Base-by-base conservation (phyloP, 169 alveolate genomes). In the Babesia bigemina region DNA sequence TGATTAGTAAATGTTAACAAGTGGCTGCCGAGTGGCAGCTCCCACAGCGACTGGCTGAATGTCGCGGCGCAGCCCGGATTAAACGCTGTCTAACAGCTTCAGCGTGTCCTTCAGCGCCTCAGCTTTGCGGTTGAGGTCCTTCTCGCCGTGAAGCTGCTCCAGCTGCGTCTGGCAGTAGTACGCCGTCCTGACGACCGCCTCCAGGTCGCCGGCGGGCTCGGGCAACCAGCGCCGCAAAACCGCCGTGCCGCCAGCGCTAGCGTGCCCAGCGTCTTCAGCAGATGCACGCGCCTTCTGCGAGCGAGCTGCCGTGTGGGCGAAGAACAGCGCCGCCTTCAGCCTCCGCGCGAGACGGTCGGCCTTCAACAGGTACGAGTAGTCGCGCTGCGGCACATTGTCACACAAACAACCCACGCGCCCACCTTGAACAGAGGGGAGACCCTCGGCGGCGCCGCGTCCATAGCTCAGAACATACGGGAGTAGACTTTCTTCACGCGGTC, bases 221-320 rank as follows among this genome's bases (percentile, higher is more conserved):
- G 69, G 49, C 2, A 59, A 26, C 69, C 69, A 59, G 4, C n/a
- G 53, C 13, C 39, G n/a, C 33, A 10, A 50, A 2, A 2, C 50
- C 26, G 13, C 28, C n/a, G 50, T 2, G 1, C 4, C 14, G 4
- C 19, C 50, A 10, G 7, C 17, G 17, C 4, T 11, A 45, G 50
- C 17, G 3, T 63, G 61, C 0, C 24, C 29, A 24, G n/a, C 42
- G 33, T 7, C 45, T 29, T 17, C 33, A 9, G 33, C 57, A 22
- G 60, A 12, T n/a, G 4, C 61, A 0, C 53, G 48, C 2, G 29
- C 13, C 10, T 3, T 14, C 12, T 22, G 56, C n/a, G 48, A 2
- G 8, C 56, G 39, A 0, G 87, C n/a, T 7, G 87, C 87, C 12
- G 87, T 61, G 63, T 79, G 87, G 4, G 83, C 82, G 70, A 79